These are phyloP conservation scores for Lizonia empirigonia DNA, from an alignment of 2,329 filamentous ascomycete species.

Conservation along the genomic window DNA sequence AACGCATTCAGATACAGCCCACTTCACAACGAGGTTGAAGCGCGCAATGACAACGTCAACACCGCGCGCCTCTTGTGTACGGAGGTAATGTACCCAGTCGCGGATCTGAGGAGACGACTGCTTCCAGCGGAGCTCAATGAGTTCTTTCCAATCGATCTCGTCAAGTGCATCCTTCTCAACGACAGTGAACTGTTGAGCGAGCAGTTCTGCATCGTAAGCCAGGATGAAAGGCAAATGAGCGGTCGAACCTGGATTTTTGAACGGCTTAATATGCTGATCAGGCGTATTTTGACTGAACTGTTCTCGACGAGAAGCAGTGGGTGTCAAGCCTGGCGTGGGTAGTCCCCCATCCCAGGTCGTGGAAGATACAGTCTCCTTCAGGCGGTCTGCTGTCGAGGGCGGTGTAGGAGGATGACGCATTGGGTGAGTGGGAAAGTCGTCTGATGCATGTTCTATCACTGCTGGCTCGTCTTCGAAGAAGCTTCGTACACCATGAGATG, in stretches of 20 bases:
- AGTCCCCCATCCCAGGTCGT: slow-evolving; percentile 45
- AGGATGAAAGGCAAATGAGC: slow-evolving; percentile 78
- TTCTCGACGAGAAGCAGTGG: slow-evolving; percentile 33
- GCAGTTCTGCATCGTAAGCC: slow-evolving; percentile 76
- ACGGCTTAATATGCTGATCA: slow-evolving; percentile 26
- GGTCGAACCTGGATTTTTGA: slow-evolving; percentile 25
- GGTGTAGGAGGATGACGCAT: slow-evolving; percentile 52
- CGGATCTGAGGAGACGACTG: slow-evolving; percentile 68
- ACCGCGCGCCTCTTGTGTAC: slow-evolving; percentile 72
- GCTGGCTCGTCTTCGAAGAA: slow-evolving; percentile 57
- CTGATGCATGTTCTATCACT: slow-evolving; percentile 40
- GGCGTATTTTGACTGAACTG: slow-evolving; percentile 33
- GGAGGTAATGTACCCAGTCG: slow-evolving; percentile 83
- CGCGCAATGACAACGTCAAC: slow-evolving; percentile 84
- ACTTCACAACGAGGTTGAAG: slow-evolving; percentile 89
- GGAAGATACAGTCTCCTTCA: slow-evolving; percentile 32
- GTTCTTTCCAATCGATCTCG: slow-evolving; percentile 86
- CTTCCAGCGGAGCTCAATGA: slow-evolving; percentile 84
- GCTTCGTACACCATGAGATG: slow-evolving; percentile 51
- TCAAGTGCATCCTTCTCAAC: slow-evolving; percentile 86
- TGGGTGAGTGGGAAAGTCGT: slow-evolving; percentile 38
- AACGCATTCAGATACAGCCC: slow-evolving; percentile 79
- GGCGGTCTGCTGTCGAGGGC: slow-evolving; percentile 48
- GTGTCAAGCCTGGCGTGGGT: slow-evolving; percentile 47
- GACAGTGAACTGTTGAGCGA: slow-evolving; percentile 83